phyloP scores from a whole-genome alignment of 352 stramenopile genomes.

The Globisporangium paroecandrum region DNA sequence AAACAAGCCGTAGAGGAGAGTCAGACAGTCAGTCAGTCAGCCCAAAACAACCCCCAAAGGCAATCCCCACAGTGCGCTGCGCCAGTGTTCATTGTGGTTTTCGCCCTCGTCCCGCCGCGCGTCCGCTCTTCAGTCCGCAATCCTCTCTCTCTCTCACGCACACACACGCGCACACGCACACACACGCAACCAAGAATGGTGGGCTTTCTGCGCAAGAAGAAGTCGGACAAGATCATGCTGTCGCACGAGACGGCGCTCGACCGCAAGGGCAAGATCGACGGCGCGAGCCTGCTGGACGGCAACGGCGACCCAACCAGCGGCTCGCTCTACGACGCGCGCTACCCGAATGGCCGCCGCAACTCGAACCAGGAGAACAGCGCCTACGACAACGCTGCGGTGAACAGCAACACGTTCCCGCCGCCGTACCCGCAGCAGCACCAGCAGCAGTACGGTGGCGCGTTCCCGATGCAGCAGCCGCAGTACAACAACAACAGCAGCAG shows the following conservation, averaged over 20 bases:
- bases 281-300: slow-evolving; percentile 75
- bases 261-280: slow-evolving; percentile 82
- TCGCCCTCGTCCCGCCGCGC: slow-evolving; percentile 8
- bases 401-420: slow-evolving; percentile 47
- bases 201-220: slow-evolving; percentile 85
- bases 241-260: slow-evolving; percentile 72
- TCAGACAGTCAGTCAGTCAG: slow-evolving; percentile 1
- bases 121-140: slow-evolving; percentile 7
- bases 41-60: not conserved
- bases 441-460: slow-evolving; percentile 21
- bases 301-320: slow-evolving; percentile 71
- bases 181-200: slow-evolving; percentile 36
- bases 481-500: not conserved
- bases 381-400: slow-evolving; percentile 15
- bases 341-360: slow-evolving; percentile 34
- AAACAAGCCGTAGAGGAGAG: slow-evolving; percentile 7
- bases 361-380: slow-evolving; percentile 58
- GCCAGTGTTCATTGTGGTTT: slow-evolving; percentile 13
- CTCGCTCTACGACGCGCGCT: slow-evolving; percentile 64
- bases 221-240: slow-evolving; percentile 68
- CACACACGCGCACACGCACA: slow-evolving; percentile 6
- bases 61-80: not conserved
- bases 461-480: slow-evolving; percentile 17
- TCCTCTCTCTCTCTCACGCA: not conserved
- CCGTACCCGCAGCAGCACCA: slow-evolving; percentile 46